These are phyloP conservation scores for Metschnikowia gelsemii DNA, from an alignment of 805 yeast genomes.

Conservation along the genomic window DNA sequence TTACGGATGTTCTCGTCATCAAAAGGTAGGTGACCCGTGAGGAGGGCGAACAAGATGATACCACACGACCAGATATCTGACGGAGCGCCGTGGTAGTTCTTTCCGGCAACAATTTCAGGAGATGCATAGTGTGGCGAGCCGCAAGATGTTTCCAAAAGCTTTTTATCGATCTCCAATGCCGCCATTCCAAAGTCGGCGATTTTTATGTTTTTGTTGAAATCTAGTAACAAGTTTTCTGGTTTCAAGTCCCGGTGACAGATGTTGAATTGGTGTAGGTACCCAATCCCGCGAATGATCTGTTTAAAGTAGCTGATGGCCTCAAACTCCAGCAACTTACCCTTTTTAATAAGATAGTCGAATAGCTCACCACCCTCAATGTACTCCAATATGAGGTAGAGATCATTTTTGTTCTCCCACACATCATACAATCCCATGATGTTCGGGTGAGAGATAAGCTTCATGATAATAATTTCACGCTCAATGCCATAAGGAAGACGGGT, in stretches of 20 bases:
- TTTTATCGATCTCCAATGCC: conserved; percentile 81
- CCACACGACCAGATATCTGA: conserved; percentile 99
- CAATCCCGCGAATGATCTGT: conserved; percentile 80
- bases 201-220: conserved; percentile 82
- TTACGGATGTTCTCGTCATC: conserved; percentile 94
- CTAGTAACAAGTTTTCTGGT: conserved; percentile 78
- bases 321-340: conserved; percentile 82
- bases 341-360: conserved; percentile 84
- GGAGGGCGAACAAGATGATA: conserved; percentile 85
- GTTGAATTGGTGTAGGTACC: conserved; percentile 80
- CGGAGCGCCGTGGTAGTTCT: conserved; percentile 93
- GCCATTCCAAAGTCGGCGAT: conserved; percentile 99
- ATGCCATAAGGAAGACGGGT: conserved; percentile 74
- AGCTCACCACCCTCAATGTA: conserved; percentile 97
- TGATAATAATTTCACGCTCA: conserved; percentile 80
- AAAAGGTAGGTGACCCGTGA: conserved; percentile 94
- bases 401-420: conserved; percentile 85
- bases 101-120: conserved; percentile 95
- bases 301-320: conserved; percentile 90
- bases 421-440: conserved; percentile 78
- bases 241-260: conserved; percentile 87
- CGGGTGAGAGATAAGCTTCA: conserved; percentile 77
- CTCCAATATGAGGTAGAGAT: conserved; percentile 82
- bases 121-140: conserved; percentile 99
- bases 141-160: conserved; percentile 88